phyloP scores from a whole-genome alignment of 2,329 filamentous ascomycete species.

The Diatrype stigma region DNA sequence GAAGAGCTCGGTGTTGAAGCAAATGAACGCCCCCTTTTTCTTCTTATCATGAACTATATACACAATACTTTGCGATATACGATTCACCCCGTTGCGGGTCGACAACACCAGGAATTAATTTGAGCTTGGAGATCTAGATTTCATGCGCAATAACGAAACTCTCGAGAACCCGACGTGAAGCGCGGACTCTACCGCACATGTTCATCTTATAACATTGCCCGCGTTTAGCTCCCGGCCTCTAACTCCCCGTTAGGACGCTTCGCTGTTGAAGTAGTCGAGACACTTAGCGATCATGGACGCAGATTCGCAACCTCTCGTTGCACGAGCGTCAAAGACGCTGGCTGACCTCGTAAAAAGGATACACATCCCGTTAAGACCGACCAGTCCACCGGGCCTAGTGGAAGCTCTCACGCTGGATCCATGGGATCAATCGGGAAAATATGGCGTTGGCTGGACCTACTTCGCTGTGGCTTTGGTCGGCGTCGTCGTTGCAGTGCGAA shows the following conservation, averaged over 20 bases:
- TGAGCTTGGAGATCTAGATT: neutral
- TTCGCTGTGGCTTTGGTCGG: constrained; percentile 72
- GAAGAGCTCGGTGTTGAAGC: neutral
- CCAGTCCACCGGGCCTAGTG: constrained; percentile 57
- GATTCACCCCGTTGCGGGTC: neutral
- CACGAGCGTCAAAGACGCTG: constrained; percentile 30
- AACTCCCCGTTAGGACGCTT: neutral
- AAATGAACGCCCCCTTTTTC: neutral
- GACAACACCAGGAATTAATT: neutral
- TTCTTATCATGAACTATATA: neutral
- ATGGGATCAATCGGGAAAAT: constrained; percentile 78
- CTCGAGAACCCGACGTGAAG: neutral
- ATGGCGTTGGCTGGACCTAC: constrained; percentile 83
- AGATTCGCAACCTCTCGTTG: constrained; percentile 28
- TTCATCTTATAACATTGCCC: constrained; percentile 1
- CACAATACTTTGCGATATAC: no score
- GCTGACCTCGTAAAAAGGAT: constrained; percentile 50
- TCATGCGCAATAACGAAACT: neutral
- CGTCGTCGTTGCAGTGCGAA: constrained; percentile 62
- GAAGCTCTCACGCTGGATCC: constrained; percentile 68
- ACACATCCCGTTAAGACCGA: constrained; percentile 54
- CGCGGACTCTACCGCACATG: neutral
- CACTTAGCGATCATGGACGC: constrained; percentile 35
- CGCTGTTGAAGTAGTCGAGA: constrained; percentile 1
- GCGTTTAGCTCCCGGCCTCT: constrained; percentile 1